Evolutionary conservation across 495 filamentous ascomycete genomes (phyloP), one percentile per base, ranked within the genome.

Genomic region (Daldinia caldariorum): DNA sequence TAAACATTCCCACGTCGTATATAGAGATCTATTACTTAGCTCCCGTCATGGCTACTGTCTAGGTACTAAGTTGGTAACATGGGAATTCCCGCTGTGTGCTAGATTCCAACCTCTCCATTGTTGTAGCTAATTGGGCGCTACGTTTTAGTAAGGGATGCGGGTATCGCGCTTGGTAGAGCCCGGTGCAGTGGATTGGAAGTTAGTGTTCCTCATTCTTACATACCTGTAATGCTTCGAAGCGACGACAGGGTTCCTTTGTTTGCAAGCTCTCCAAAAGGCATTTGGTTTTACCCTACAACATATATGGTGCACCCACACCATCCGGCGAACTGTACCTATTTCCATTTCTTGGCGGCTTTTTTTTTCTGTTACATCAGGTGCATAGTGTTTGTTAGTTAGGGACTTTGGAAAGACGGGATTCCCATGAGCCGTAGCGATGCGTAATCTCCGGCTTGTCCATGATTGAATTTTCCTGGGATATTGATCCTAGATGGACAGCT

Each of bases 361-460:
- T 35, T 7, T 35, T 35, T 35, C 34, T 35, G 34, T 35, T 35
- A 35, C 34, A 35, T 35, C 6, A 47, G 20, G 16, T 47, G 8
- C 20, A 16, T 22, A 10, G 43, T 12, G 10, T 47, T 22, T 47
- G 10, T 16, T 47, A 22, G 18, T 16, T 47, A 22, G 18, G 9
- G 18, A 47, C 18, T 47, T 0, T 22, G 1, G 16, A 45, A 45
- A 20, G 41, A 45, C 10, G 8, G 41, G 18, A 47, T 47, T 22
- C 18, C 18, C 43, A 47, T 22, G 43, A 47, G 5, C 43, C 43
- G 4, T 47, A 1, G 18, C 4, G 16, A 47, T 47, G 16, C 16
- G 68, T 43, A 66, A 71, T 66, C 62, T 71, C 58, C 62, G 68
- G 60, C 4, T 41, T 50, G 41, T 56, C 60, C 34, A 64, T 66